These are phyloP conservation scores for Diplotaxis tenuifolia DNA, from an alignment of 345 rosid genomes.

Conservation along the genomic window DNA sequence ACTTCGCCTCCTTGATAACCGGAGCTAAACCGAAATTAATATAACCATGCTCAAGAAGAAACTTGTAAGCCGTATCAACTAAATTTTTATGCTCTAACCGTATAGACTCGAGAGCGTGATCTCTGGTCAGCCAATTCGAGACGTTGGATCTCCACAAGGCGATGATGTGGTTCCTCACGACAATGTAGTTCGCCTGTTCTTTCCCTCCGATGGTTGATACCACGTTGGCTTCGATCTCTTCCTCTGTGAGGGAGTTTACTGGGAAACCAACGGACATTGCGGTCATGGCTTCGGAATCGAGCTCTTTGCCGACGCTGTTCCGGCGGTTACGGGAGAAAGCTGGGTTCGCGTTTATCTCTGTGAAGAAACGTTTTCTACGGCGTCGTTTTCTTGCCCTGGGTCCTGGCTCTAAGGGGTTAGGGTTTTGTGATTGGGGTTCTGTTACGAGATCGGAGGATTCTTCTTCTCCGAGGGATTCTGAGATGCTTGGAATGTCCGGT, in stretches of 20 bases:
- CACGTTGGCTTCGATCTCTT: slow-evolving; percentile 91
- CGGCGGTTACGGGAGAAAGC: slow-evolving; percentile 63
- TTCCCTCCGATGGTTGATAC: slow-evolving; percentile 66
- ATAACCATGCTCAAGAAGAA: slow-evolving; percentile 79
- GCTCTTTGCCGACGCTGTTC: slow-evolving; percentile 57
- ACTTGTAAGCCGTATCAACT: slow-evolving; percentile 71
- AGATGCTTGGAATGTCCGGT: slow-evolving; percentile 22
- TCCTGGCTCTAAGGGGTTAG: slow-evolving; percentile 47
- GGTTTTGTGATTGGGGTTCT: slow-evolving; percentile 49
- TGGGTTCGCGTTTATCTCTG: slow-evolving; percentile 70
- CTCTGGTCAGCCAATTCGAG: slow-evolving; percentile 71
- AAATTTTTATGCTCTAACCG: slow-evolving; percentile 62
- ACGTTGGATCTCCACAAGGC: slow-evolving; percentile 87
- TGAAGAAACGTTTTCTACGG: slow-evolving; percentile 85
- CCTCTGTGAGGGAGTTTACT: slow-evolving; percentile 84
- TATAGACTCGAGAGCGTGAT: slow-evolving; percentile 71
- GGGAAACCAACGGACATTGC: slow-evolving; percentile 93
- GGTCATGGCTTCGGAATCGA: slow-evolving; percentile 73
- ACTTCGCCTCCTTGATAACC: slow-evolving; percentile 64
- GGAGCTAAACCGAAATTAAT: slow-evolving; percentile 81
- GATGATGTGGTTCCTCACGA: slow-evolving; percentile 80
- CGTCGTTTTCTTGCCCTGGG: slow-evolving; percentile 66
- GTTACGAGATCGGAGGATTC: slow-evolving; percentile 67
- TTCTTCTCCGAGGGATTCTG: slow-evolving; percentile 65
- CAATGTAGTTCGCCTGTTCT: slow-evolving; percentile 74